Conservation (phyloP, 1,284 basidiomycete species). For the Caloboletus firmus region DNA sequence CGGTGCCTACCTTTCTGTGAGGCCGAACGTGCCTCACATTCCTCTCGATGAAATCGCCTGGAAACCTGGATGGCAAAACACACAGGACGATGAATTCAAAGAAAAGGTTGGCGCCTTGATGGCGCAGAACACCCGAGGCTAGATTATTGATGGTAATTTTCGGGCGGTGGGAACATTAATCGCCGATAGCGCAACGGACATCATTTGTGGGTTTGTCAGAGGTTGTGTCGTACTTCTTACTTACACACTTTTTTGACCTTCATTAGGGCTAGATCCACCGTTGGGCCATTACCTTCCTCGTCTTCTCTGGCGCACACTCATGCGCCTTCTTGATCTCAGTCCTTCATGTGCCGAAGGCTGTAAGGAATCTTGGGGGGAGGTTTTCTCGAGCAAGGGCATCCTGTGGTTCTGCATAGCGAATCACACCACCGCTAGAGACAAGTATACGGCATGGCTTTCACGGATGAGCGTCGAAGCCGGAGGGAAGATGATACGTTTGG, state of each 20-base stretch:
- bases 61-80: slow-evolving; percentile 48
- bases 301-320: slow-evolving; percentile 50
- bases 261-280: slow-evolving; percentile 64
- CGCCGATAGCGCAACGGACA: slow-evolving; percentile 48
- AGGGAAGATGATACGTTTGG: slow-evolving; percentile 47
- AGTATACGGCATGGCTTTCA: slow-evolving; percentile 23
- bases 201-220: slow-evolving; percentile 50
- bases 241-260: neutral
- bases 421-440: slow-evolving; percentile 37
- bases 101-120: slow-evolving; percentile 34
- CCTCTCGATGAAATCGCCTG: slow-evolving; percentile 48
- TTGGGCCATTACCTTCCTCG: slow-evolving; percentile 58
- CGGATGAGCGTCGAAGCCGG: slow-evolving; percentile 30
- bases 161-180: slow-evolving; percentile 33
- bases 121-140: slow-evolving; percentile 38
- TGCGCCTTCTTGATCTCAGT: slow-evolving; percentile 44
- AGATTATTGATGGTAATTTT: slow-evolving; percentile 55
- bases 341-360: slow-evolving; percentile 54
- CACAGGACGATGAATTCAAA: slow-evolving; percentile 40
- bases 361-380: slow-evolving; percentile 41
- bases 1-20: slow-evolving; percentile 42
- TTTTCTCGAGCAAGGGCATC: slow-evolving; percentile 55
- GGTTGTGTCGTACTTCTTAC: neutral
- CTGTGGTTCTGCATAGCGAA: slow-evolving; percentile 56
- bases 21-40: slow-evolving; percentile 48